Evolutionary conservation across 2,329 filamentous ascomycete genomes (phyloP).

Genomic region (Talaromyces verruculosus): DNA sequence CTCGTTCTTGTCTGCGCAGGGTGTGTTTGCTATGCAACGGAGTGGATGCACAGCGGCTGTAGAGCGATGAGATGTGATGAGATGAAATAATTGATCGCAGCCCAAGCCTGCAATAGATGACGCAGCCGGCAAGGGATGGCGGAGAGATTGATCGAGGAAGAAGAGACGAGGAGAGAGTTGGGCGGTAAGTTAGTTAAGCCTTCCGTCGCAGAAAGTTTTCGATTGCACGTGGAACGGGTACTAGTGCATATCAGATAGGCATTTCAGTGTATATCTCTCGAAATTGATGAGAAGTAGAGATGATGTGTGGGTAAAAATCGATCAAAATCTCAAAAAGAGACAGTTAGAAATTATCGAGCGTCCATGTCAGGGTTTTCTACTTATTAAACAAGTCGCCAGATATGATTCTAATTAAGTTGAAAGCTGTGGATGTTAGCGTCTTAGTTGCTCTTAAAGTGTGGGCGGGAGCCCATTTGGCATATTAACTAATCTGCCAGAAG

Average conservation of each 20-base stretch:
- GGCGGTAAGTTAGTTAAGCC: not conserved
- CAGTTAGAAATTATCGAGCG: not conserved
- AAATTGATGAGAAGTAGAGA: not conserved
- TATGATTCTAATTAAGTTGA: not conserved
- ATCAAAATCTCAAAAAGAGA: not conserved
- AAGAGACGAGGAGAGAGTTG: conserved; percentile 5
- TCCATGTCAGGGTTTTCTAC: not conserved
- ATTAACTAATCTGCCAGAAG: not conserved
- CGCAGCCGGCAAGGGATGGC: conserved; percentile 19
- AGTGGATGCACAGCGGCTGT: conserved; percentile 10
- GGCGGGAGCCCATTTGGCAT: not conserved
- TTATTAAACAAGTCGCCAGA: not conserved
- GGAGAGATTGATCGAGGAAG: not conserved
- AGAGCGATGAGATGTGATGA: not conserved
- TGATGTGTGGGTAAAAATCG: not conserved
- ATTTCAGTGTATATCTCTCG: not conserved
- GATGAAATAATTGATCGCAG: conserved; percentile 2
- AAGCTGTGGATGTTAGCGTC: conserved; percentile 8
- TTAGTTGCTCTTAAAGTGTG: not conserved
- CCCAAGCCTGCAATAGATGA: conserved; percentile 9
- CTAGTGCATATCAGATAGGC: not conserved
- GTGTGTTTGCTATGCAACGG: conserved; percentile 5
- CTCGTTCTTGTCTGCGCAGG: not conserved
- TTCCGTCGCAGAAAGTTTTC: conserved; percentile 7
- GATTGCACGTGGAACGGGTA: conserved; percentile 8